These are phyloP conservation scores for Citrus maxima DNA, from an alignment of 345 rosid species.

Conservation along the genomic window DNA sequence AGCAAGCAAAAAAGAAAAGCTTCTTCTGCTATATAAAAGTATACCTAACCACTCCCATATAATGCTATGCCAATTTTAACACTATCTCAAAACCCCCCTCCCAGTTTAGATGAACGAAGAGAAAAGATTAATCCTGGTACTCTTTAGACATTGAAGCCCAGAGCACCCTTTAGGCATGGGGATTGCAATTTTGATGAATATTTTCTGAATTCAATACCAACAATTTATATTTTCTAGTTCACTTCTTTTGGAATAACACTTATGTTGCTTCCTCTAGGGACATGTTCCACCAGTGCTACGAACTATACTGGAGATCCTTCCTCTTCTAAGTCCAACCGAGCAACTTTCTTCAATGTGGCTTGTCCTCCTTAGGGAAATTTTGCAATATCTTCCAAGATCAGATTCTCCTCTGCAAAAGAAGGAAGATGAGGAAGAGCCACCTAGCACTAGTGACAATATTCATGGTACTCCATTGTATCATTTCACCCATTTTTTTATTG, in stretches of 20 bases:
- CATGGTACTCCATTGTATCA: constrained; percentile 30
- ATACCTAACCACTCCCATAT: too few relatives aligned
- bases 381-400: constrained; percentile 70
- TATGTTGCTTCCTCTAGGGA: constrained; percentile 46
- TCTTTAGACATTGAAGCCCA: too few relatives aligned
- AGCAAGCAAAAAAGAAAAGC: too few relatives aligned
- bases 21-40: too few relatives aligned
- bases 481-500: constrained; percentile 13
- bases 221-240: background rate
- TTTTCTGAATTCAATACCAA: background rate
- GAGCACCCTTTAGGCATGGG: too few relatives aligned
- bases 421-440: constrained; percentile 48
- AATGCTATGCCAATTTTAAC: too few relatives aligned
- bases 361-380: constrained; percentile 58
- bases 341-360: constrained; percentile 89
- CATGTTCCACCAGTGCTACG: constrained; percentile 78
- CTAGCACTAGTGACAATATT: constrained; percentile 29
- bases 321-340: constrained; percentile 68
- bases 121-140: too few relatives aligned
- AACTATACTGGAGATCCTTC: constrained; percentile 71
- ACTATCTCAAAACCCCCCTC: too few relatives aligned
- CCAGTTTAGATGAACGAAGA: too few relatives aligned
- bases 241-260: background rate
- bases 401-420: constrained; percentile 41
- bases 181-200: background rate